These are phyloP conservation scores for Ilyonectria mors-panacis DNA, from an alignment of 2,329 filamentous ascomycete genomes.

Conservation along the genomic window DNA sequence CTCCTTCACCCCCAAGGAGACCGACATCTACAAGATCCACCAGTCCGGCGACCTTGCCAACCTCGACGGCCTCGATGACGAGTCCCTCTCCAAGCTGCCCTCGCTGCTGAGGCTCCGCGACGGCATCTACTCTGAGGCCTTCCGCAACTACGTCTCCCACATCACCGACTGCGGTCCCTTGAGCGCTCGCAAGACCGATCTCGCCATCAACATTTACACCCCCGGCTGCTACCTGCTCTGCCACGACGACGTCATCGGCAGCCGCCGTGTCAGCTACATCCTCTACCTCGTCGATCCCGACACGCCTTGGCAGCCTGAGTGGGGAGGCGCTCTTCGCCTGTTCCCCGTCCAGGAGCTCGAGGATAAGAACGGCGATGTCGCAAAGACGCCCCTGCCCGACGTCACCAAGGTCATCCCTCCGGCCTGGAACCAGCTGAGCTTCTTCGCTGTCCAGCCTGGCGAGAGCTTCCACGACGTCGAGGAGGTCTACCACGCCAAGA, in stretches of 20 bases:
- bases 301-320: conserved; percentile 88
- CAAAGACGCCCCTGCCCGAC: conserved; percentile 85
- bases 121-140: conserved; percentile 90
- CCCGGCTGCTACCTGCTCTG: conserved; percentile 96
- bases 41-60: conserved; percentile 98
- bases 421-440: conserved; percentile 96
- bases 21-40: conserved; percentile 99
- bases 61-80: conserved; percentile 91
- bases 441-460: conserved; percentile 98
- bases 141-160: conserved; percentile 88
- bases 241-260: conserved; percentile 99
- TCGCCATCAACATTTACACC: conserved; percentile 99
- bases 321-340: conserved; percentile 92
- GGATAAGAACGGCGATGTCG: conserved; percentile 76
- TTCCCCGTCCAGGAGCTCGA: conserved; percentile 80
- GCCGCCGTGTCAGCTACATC: conserved; percentile 94
- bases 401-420: conserved; percentile 88
- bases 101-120: conserved; percentile 94
- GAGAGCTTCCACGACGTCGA: conserved; percentile 99
- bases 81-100: conserved; percentile 86
- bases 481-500: conserved; percentile 87
- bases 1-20: conserved; percentile 97
- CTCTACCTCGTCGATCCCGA: conserved; percentile 96
- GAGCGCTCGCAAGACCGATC: conserved; percentile 95
- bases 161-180: conserved; percentile 90